Base-by-base conservation (phyloP, 345 rosid species). In the Sisymbrium altissimum region DNA sequence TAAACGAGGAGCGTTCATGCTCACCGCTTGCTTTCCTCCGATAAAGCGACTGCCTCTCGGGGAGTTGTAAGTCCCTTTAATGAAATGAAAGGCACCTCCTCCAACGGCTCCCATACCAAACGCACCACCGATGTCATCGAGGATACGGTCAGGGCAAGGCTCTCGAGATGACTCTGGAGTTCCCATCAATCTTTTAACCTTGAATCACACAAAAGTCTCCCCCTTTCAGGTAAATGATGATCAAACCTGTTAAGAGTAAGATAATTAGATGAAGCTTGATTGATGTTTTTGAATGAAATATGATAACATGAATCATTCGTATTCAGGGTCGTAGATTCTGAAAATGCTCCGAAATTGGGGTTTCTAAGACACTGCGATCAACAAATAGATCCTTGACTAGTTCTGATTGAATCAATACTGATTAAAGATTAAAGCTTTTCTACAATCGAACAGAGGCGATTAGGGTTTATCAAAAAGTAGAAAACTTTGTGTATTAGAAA, bases 101-200 rank as follows among this genome's bases (percentile, higher is more conserved):
- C 96, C 96, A 13, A 89, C 89, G 0, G 96, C 93, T 48, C 96
- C 96, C 96, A 89, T 89, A 4, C 96, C 96, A 19, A 89, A 87
- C 5, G 96, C 89, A 59, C 96, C 96, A 21, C 96, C 96, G 40
- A 88, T 58, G 56, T 89, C 96, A 48, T 89, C 96, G 0, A 89
- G 85, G 45, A 89, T 89, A 27, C 96, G 86, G 66, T 89, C 96
- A 1, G 93, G 96, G 74, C 96, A 89, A 1, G 96, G 96, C 52
- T 89, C 96, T 30, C 93, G 82, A 7, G 93, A 89, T 10, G 93
- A 83, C 70, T 89, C 96, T 11, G 96, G 96, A 21, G 96, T 87
- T 25, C 91, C 91, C 96, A 89, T 85, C 36, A 19, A 53, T 9
- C 2, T 36, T 73, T 50, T 12, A 36, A 1, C 33, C 30, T 27